Percentiles rank a stretch among this genome's conserved stretches.
phyloP scores from a whole-genome alignment of 371 early-diverging fungal species.

The Mucor sp. region DNA sequence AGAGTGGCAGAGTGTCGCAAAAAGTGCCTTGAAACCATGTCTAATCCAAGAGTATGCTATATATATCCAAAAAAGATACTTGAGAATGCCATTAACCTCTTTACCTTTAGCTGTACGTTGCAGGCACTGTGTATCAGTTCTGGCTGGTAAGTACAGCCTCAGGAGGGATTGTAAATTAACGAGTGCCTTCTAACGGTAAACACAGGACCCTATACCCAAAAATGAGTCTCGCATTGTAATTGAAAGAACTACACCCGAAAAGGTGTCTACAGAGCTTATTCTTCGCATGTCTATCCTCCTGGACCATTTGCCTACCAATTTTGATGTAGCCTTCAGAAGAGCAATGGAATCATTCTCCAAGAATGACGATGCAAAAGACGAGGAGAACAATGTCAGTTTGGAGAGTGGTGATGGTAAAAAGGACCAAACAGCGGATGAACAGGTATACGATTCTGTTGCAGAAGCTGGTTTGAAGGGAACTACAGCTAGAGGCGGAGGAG shows the following conservation, averaged over 20 bases:
- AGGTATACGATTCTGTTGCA: constrained; percentile 16
- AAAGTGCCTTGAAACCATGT: constrained; percentile 28
- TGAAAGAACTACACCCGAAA: constrained; percentile 34
- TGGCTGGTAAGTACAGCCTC: constrained; percentile 28
- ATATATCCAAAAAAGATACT: neutral
- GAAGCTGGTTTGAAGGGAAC: constrained; percentile 27
- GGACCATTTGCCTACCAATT: constrained; percentile 43
- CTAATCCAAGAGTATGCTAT: constrained; percentile 32
- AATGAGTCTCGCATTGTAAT: constrained; percentile 42
- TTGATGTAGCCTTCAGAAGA: constrained; percentile 38
- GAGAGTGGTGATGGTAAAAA: neutral
- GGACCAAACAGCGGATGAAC: constrained; percentile 1
- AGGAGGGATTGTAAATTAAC: neutral
- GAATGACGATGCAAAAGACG: neutral
- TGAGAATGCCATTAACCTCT: neutral
- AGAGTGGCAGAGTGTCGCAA: constrained; percentile 30
- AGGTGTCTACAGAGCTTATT: constrained; percentile 36
- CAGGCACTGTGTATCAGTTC: constrained; percentile 45
- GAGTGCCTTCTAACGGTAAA: neutral
- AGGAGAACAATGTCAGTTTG: neutral
- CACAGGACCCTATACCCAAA: constrained; percentile 33
- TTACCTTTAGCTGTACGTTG: constrained; percentile 35
- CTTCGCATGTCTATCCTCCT: constrained; percentile 34
- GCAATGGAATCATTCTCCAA: constrained; percentile 22
- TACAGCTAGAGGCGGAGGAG: constrained; percentile 21